These are phyloP conservation scores for Closterium sp. DNA, from an alignment of 139 green algal species.

Conservation along the genomic window DNA sequence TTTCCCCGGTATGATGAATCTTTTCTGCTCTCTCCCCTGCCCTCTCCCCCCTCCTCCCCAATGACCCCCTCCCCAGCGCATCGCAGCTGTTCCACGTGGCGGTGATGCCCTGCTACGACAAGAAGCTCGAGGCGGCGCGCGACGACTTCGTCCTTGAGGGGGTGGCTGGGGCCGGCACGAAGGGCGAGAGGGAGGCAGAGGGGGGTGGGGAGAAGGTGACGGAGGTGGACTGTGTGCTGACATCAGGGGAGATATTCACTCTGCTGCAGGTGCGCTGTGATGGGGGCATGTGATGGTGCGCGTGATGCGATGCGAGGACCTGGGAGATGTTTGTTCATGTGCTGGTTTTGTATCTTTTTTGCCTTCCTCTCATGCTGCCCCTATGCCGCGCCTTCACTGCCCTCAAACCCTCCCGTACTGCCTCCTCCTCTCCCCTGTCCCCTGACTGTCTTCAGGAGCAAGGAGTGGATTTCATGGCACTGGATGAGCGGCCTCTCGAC, in stretches of 20 bases:
- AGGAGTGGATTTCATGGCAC: slow-evolving; percentile 34
- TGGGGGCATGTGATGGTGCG: not conserved
- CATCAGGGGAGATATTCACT: slow-evolving; percentile 73
- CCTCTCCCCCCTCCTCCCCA: not conserved
- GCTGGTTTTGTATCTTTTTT: not conserved
- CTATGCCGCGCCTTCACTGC: not conserved
- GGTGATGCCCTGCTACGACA: slow-evolving; percentile 99
- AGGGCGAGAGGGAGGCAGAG: not conserved
- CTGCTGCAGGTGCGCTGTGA: slow-evolving; percentile 65
- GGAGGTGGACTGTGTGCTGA: slow-evolving; percentile 90
- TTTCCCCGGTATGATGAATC: not conserved
- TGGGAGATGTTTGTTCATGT: not conserved
- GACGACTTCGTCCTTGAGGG: slow-evolving; percentile 51
- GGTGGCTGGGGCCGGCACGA: not conserved
- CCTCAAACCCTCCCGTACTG: no score
- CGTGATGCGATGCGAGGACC: no score
- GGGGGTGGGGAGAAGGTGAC: slow-evolving; percentile 27
- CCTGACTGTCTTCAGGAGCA: no score
- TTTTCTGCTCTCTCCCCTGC: not conserved
- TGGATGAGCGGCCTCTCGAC: slow-evolving; percentile 47
- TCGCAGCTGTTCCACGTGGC: slow-evolving; percentile 78
- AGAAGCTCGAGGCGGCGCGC: slow-evolving; percentile 95
- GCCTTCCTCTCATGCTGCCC: no score
- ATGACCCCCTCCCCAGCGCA: not conserved
- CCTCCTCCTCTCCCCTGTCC: no score